Evolutionary conservation across 2,329 filamentous ascomycete genomes (phyloP).

Genomic region (Diplodia sapinea): DNA sequence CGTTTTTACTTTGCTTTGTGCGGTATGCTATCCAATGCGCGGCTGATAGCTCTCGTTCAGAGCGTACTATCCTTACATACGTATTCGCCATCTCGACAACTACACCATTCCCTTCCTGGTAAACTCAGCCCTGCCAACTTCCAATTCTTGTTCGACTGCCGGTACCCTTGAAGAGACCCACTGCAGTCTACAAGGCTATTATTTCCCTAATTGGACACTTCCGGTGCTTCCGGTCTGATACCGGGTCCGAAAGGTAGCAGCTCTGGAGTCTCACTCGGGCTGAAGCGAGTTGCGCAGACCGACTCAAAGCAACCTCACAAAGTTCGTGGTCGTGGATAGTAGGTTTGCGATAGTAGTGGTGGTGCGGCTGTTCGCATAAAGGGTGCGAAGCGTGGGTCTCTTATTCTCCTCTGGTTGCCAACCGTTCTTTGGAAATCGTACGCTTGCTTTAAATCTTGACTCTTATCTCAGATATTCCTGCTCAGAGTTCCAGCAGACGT

Average conservation of each 20-base stretch:
- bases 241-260: background rate
- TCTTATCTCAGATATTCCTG: background rate
- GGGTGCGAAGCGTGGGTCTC: background rate
- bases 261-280: background rate
- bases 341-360: background rate
- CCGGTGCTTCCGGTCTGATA: too few relatives aligned
- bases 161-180: too few relatives aligned
- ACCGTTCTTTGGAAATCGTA: too few relatives aligned
- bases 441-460: background rate
- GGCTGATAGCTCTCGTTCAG: too few relatives aligned
- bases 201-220: background rate
- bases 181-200: too few relatives aligned
- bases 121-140: too few relatives aligned
- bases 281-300: background rate
- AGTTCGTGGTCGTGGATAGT: background rate
- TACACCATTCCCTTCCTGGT: too few relatives aligned
- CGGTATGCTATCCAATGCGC: too few relatives aligned
- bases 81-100: too few relatives aligned
- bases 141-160: too few relatives aligned
- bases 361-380: background rate
- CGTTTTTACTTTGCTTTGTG: too few relatives aligned
- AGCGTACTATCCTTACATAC: too few relatives aligned
- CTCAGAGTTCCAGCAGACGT: conserved; percentile 1
- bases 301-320: background rate
- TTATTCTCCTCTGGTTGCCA: background rate